Base-by-base conservation (phyloP, 2,329 filamentous ascomycete species). In the Neoarthrinium moseri region DNA sequence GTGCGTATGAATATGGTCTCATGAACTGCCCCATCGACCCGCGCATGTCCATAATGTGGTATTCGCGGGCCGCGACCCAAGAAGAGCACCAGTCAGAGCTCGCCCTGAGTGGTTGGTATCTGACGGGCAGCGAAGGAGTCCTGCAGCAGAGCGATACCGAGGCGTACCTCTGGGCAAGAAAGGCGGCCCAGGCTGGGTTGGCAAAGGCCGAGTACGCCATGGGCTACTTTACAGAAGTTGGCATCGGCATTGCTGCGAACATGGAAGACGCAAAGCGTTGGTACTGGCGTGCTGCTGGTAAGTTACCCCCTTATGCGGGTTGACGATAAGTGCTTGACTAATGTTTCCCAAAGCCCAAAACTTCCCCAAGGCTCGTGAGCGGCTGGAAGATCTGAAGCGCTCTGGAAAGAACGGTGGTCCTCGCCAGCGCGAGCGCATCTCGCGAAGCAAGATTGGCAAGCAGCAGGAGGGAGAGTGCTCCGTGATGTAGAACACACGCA, bases 201-300 rank as follows among this genome's bases (percentile, higher is more conserved):
- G 84, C 90, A 6, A 99, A 97, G 73, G 94, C 94, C 0, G 89
- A 97, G 70, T 97, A 96, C 69, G 94, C 92, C 0, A 96, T 99
- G 87, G 94, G 94, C 0, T 96, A 97, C 69, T 96, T 95, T 62
- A 95, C 89, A 1, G 94, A 99, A 68, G 86, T 94, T 39, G 94
- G 94, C 11, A 97, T 99, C 56, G 94, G 94, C 23, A 84, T 89
- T 53, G 77, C 86, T 13, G 83, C 87, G 7, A 95, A 92, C 64
- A 60, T 96, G 57, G 94, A 99, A 59, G 94, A 97, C 69, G 94
- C 92, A 18, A 96, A 95, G 76, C 82, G 91, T 57, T 99, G 94
- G 94, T 99, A 99, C 70, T 96, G 91, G 80, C 80, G 92, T 65
- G 91, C 94, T 68, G 94, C 94, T 63, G 88, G 92, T 96, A 77